Evolutionary conservation across 2,329 filamentous ascomycete species (phyloP), one percentile per base, ranked within the genome.

Genomic region (Neocatenulostroma microsporum): DNA sequence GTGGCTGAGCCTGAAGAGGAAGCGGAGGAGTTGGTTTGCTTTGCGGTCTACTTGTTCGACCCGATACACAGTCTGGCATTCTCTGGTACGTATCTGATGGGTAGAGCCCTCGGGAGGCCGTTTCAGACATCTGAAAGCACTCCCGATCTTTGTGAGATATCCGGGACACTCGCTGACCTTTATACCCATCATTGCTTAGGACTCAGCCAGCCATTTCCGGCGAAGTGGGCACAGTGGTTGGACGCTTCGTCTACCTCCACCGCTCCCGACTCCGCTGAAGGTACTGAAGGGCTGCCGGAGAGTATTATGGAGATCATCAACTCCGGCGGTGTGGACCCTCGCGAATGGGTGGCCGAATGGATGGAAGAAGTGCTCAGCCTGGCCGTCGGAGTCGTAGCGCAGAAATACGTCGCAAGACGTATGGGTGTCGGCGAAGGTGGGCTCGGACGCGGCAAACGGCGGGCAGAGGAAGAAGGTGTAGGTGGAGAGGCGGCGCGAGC

Each of bases 321-420:
- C 38, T 69, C 63, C 34, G 78, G 78, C 12, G 78, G 77, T 8
- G 85, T 96, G 2, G 91, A 98, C 56, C 91, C 91, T 0, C 74
- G 91, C 40, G 91, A 98, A 61, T 98, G 91, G 91, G 84, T 94
- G 24, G 83, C 88, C 3, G 91, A 96, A 62, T 98, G 91, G 91
- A 74, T 98, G 30, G 89, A 96, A 65, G 89, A 96, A 65, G 68
- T 80, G 0, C 70, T 98, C 21, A 78, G 71, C 26, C 67, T 96
- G 32, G 76, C 79, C 3, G 76, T 93, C 1, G 89, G 91, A 13
- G 69, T 94, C 6, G 81, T 96, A 3, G 91, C 91, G 2, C 91
- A 98, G 71, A 73, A 88, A 46, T 98, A 98, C 58, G 91, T 98
- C 14, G 89, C 91, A 4, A 77, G 84, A 43, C 72, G 91, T 39